phyloP scores from a whole-genome alignment of 192 early-diverging fungal genomes.

The Umbelopsis isabellina region DNA sequence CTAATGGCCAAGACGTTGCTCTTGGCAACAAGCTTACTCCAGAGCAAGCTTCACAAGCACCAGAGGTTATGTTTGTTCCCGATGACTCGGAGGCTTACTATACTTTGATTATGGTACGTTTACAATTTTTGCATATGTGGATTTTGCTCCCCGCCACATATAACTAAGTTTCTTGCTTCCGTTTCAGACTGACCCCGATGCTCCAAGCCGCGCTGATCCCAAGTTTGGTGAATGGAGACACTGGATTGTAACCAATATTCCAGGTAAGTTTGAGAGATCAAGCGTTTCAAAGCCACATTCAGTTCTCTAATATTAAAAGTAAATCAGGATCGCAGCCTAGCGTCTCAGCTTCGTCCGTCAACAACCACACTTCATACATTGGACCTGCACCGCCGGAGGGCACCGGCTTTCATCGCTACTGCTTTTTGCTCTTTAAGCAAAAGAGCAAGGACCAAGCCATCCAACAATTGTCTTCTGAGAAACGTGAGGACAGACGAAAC shows the following conservation, averaged over 20 bases:
- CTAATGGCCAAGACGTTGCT: slow-evolving; percentile 33
- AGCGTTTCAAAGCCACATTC: neutral
- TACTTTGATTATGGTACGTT: slow-evolving; percentile 33
- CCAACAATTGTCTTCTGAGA: slow-evolving; percentile 24
- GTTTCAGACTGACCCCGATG: slow-evolving; percentile 59
- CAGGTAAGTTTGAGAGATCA: slow-evolving; percentile 28
- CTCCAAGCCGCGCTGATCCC: slow-evolving; percentile 48
- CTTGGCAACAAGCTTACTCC: slow-evolving; percentile 29
- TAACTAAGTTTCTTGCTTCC: neutral
- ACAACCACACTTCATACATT: slow-evolving; percentile 44
- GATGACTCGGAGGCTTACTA: slow-evolving; percentile 26
- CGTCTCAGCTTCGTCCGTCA: neutral
- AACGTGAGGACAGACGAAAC: slow-evolving; percentile 17
- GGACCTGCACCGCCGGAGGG: slow-evolving; percentile 55
- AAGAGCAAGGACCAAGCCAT: slow-evolving; percentile 27
- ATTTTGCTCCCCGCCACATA: neutral
- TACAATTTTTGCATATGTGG: neutral
- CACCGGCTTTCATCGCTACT: slow-evolving; percentile 60
- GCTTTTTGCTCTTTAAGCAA: slow-evolving; percentile 63
- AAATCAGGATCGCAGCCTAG: slow-evolving; percentile 19
- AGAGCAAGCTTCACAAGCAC: slow-evolving; percentile 20
- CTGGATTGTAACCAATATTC: slow-evolving; percentile 59
- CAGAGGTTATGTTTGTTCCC: slow-evolving; percentile 30
- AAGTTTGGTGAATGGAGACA: slow-evolving; percentile 56
- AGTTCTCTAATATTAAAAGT: neutral